phyloP scores from a whole-genome alignment of 192 early-diverging fungal species.

The Coemansia aciculifera region DNA sequence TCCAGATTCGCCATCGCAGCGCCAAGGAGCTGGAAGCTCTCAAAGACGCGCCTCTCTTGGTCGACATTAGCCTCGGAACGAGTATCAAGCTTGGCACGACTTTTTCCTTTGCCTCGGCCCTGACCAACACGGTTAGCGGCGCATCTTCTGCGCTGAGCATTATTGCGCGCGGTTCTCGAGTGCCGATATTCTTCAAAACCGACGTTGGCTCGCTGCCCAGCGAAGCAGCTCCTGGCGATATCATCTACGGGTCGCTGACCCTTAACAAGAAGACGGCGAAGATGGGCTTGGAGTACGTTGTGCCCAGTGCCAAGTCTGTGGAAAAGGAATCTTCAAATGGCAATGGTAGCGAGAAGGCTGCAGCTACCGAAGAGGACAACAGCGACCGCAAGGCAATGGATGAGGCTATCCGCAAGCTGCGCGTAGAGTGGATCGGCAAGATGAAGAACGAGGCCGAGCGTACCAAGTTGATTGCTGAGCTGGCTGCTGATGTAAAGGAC shows the following conservation, averaged over 20 bases:
- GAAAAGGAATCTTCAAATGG: constrained; percentile 49
- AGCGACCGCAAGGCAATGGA: constrained; percentile 58
- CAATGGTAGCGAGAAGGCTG: constrained; percentile 35
- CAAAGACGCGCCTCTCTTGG: constrained; percentile 60
- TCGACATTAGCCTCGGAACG: constrained; percentile 67
- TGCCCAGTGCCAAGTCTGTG: constrained; percentile 55
- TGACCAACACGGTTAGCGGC: constrained; percentile 58
- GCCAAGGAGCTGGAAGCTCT: constrained; percentile 75
- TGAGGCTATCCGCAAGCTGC: constrained; percentile 76
- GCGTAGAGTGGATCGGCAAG: constrained; percentile 83
- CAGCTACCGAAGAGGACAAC: neutral
- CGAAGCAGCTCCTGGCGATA: constrained; percentile 76
- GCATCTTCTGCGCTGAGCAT: constrained; percentile 57
- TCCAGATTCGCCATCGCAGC: constrained; percentile 71
- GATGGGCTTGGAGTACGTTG: constrained; percentile 55
- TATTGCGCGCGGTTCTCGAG: constrained; percentile 58
- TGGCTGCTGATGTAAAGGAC: constrained; percentile 58
- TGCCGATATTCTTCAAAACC: constrained; percentile 47
- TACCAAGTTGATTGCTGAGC: constrained; percentile 63
- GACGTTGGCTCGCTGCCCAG: constrained; percentile 52
- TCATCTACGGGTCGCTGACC: constrained; percentile 69
- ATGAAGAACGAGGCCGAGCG: constrained; percentile 62
- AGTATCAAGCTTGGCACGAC: constrained; percentile 33
- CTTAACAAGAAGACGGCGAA: constrained; percentile 44
- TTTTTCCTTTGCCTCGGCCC: constrained; percentile 45